Evolutionary conservation across 1,284 basidiomycete genomes (phyloP), one percentile per base, ranked within the genome.

Genomic region (Bjerkandera adusta): DNA sequence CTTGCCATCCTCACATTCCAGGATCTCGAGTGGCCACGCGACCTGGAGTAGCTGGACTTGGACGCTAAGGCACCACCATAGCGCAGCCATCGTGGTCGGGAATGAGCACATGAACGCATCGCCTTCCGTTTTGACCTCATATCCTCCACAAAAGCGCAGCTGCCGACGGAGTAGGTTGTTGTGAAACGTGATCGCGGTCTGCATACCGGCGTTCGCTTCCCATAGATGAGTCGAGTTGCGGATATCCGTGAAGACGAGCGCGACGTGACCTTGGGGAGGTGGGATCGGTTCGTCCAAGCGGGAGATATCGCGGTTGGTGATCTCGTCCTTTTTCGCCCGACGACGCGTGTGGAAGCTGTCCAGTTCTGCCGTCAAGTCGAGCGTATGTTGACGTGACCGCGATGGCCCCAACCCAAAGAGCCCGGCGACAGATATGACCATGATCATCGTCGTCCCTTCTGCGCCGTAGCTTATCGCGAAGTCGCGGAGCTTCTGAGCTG

Each of bases 41-140:
- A 90, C 84, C n/a, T 85, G 75, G 33, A 98, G 73, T 13, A 99
- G 75, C 57, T 89, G 83, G 34, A 87, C 70, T 68, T 99, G 97
- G 30, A 96, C 92, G 33, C 81, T 85, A 62, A 98, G 77, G 58
- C 88, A 90, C 92, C 93, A 99, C 72, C 94, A 83, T 30, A 99
- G 67, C 0, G 93, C 97, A 0, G 91, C 79, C 3, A 92, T 77
- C 6, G 94, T 83, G 4, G 84, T 90, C 7, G 90, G 89, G 77
- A 99, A 99, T 13, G 94, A 95, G 39, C 96, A 95, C 91, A 99
- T 97, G 74, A 99, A 99, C 0, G 96, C 87, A 62, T 99, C 97
- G 29, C 97, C 97, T 85, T 99, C 97, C 16, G 97, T 99, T 70
- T 99, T 99, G 60, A 98, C 96, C 69, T 99, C 95, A 68, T 98